Evolutionary conservation across 495 filamentous ascomycete genomes (phyloP), one percentile per base, ranked within the genome.

Genomic region (Talaromyces proteolyticus): DNA sequence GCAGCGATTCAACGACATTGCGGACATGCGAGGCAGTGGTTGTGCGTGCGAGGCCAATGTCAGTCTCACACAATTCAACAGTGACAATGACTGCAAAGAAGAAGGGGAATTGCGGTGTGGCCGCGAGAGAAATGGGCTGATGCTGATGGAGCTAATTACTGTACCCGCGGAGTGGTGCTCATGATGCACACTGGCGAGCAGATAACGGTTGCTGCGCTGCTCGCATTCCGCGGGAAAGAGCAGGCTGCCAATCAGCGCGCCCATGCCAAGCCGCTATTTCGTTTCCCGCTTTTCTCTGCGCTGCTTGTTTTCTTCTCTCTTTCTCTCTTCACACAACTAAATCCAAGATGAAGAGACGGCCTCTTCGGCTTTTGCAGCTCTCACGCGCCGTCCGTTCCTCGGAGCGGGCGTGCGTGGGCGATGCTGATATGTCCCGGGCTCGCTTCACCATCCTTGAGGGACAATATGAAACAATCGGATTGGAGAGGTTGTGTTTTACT

Each of bases 301-400:
- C 47, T 39, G 22, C 22, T 21, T 50, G 37, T 44, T 54, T 37
- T 51, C 49, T 41, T 23, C 53, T 50, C 21, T 50, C 46, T 47
- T 49, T 56, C 47, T 60, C 62, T 52, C 62, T 54, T 65, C 71
- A 73, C 72, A 75, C 72, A 75, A 73, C 72, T 75, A 73, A 74
- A 73, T 73, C 72, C 72, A 75, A 75, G 60, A 75, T 75, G 72
- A 75, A 71, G 72, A 75, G 64, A 66, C 47, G 61, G 66, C 65
- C 64, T 66, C 45, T 61, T 55, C 56, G 50, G 42, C 70, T 65
- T 62, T 63, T 42, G 61, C 72, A 74, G 70, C 62, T 67, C 71
- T 75, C 71, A 67, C 65, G 63, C 65, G 58, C 46, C 24, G 16
- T 24, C 37, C 49, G 49, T 46, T 53, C 53, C 57, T 47, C 53